Evolutionary conservation across 129 eudicot species (phyloP), one percentile per base, ranked within the genome.

Genomic region (Erigeron canadensis): DNA sequence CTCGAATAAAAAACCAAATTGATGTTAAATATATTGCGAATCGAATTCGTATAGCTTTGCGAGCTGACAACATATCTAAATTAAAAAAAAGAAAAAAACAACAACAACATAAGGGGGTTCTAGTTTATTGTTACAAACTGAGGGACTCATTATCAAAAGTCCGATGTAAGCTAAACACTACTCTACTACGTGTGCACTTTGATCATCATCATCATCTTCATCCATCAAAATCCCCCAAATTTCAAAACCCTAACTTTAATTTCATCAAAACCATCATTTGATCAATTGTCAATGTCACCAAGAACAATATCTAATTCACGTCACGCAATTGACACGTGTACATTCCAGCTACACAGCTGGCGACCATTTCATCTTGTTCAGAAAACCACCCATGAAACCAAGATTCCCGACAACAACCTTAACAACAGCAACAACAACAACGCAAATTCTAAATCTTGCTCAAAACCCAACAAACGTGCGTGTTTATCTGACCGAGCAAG

Each of bases 401-500:
- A 75, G 61, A 45, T 80, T 4, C 72, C 81, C 79, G 85, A 81
- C 81, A 87, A 83, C 81, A 81, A 89, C 84, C 89, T 87, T 45
- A 95, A 90, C 55, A 63, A 70, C 62, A 54, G 87, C 55, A 80
- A 80, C 19, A 55, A 16, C 22, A 69, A 7, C 17, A 46, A 74
- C 53, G 78, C 48, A 15, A 10, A 71, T 28, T 4, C 76, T 63
- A 4, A 72, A 8, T 39, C 79, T 50, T 72, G 87, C 7, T 18
- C 82, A 41, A 81, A 82, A 65, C 83, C 94, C 81, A 67, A 81
- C 74, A 92, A 92, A 63, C 87, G 96, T 13, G 95, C 88, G 7
- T 93, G 96, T 82, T 84, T 81, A 42, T 68, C 96, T 72, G 96
- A 89, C 58, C 91, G 96, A 1, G 65, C 91, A 2, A 89, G 96